Evolutionary conservation across 306 rosid species (phyloP).

Genomic region (Canavalia gladiata): DNA sequence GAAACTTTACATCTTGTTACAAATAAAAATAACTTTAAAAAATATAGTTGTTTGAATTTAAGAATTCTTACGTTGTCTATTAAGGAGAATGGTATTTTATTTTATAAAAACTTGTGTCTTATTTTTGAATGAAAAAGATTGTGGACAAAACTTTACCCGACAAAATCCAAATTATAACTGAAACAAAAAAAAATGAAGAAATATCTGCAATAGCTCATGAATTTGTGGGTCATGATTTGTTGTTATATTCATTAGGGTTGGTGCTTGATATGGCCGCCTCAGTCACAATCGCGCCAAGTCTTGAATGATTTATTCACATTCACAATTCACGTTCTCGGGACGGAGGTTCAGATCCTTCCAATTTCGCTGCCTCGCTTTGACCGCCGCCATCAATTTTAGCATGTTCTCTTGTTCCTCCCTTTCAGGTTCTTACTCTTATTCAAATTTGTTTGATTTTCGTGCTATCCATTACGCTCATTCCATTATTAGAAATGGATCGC

Average conservation of each 20-base stretch:
- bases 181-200: background rate
- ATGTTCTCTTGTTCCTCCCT: slow-evolving; percentile 17
- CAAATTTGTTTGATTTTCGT: background rate
- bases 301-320: background rate
- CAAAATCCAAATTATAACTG: background rate
- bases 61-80: no score
- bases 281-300: slow-evolving; percentile 29
- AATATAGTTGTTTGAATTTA: no score
- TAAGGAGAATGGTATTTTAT: no score
- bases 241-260: slow-evolving; percentile 11
- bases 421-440: slow-evolving; percentile 36
- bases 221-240: background rate
- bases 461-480: background rate
- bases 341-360: background rate
- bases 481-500: background rate
- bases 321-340: background rate
- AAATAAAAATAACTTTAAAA: no score
- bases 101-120: no score
- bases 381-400: slow-evolving; percentile 16
- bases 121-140: no score
- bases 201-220: background rate
- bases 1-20: no score
- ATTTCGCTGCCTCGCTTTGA: background rate
- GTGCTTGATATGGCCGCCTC: slow-evolving; percentile 1
- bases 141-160: no score